Conservation (phyloP, 257 asterid genomes). For the Primulina huaijiensis region DNA sequence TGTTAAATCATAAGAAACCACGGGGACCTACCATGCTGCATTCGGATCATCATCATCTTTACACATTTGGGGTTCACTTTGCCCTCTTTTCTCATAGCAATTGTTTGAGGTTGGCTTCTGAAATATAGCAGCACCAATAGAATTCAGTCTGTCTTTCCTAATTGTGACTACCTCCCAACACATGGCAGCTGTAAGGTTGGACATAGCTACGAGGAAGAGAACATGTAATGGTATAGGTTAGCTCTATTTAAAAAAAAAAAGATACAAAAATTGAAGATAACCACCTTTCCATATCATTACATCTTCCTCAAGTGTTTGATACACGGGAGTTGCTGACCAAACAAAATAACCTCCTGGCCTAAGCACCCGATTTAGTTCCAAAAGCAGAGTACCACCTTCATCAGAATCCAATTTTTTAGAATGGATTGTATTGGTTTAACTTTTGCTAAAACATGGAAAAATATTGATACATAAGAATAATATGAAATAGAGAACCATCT, state of each 20-base stretch:
- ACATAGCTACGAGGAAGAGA: constrained; percentile 52
- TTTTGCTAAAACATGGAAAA: background rate
- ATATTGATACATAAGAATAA: background rate
- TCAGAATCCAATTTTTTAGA: constrained; percentile 23
- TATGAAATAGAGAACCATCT: constrained; percentile 46
- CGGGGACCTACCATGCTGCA: constrained; percentile 71
- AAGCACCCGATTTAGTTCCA: constrained; percentile 81
- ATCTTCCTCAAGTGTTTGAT: constrained; percentile 74
- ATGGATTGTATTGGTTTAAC: background rate
- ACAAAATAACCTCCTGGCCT: constrained; percentile 86
- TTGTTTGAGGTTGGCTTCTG: constrained; percentile 77
- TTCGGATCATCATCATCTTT: constrained; percentile 71
- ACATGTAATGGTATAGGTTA: background rate
- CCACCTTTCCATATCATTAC: constrained; percentile 76
- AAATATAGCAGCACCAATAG: constrained; percentile 70
- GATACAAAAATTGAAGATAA: background rate
- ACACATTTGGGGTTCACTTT: constrained; percentile 62
- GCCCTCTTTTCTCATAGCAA: constrained; percentile 65
- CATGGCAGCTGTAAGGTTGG: constrained; percentile 70
- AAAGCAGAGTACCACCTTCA: constrained; percentile 80
- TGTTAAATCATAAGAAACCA: constrained; percentile 7
- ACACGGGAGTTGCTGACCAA: constrained; percentile 97
- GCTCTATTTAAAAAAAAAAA: constrained; percentile 4
- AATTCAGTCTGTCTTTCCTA: constrained; percentile 62
- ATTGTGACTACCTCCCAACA: constrained; percentile 85